A percentile compares a stretch with the other conserved stretches of the same genome.
phyloP scores from a whole-genome alignment of 495 filamentous ascomycete species.

The Xylaria scruposa region DNA sequence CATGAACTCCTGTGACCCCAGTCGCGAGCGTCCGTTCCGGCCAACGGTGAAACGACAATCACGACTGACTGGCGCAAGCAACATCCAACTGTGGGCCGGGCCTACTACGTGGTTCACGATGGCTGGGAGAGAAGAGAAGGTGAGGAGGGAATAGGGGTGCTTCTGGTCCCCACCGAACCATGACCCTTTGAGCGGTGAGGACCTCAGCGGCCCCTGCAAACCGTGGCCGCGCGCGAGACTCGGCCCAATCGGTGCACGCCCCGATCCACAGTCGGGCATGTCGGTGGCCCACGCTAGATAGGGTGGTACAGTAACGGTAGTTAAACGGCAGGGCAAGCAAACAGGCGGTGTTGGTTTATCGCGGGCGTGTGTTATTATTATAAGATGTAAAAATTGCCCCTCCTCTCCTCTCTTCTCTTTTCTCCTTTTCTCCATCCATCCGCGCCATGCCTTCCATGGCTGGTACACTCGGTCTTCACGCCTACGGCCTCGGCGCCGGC shows the following conservation, averaged over 20 bases:
- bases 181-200: conserved; percentile 25
- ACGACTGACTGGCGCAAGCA: not conserved
- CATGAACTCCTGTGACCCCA: conserved; percentile 14
- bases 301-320: not conserved
- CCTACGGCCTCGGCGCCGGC: conserved; percentile 1
- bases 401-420: not conserved
- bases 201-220: conserved; percentile 9
- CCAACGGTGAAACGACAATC: conserved; percentile 6
- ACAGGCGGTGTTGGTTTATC: conserved; percentile 3
- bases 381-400: not conserved
- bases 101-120: conserved; percentile 28
- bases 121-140: conserved; percentile 17
- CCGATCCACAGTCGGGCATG: conserved; percentile 26
- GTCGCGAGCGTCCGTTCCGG: not conserved
- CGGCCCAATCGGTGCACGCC: conserved; percentile 19
- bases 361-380: conserved; percentile 12
- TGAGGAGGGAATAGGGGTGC: not conserved
- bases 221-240: conserved; percentile 11
- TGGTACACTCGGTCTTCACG: conserved; percentile 26
- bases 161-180: conserved; percentile 16
- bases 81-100: conserved; percentile 1
- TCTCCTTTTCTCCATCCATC: conserved; percentile 5
- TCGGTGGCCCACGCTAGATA: conserved; percentile 17
- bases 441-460: conserved; percentile 29
- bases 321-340: not conserved